Evolutionary conservation across 2,329 filamentous ascomycete species (phyloP).

Genomic region (Hypomyces rosellus): DNA sequence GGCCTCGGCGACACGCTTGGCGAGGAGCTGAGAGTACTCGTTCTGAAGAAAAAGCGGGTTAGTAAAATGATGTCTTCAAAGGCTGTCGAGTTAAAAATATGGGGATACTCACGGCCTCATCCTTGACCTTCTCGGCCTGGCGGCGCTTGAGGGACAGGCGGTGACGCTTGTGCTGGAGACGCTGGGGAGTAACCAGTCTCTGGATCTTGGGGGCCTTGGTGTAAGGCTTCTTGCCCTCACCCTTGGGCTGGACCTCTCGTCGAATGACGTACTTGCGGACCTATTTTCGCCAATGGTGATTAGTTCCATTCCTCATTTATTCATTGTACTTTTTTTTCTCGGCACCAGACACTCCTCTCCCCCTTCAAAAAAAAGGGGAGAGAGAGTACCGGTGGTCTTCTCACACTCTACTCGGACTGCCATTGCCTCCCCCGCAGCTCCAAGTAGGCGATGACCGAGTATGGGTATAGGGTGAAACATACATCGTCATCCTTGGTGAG

Average conservation of each 20-base stretch:
- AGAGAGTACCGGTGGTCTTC: slow-evolving; percentile 23
- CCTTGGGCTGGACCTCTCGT: slow-evolving; percentile 94
- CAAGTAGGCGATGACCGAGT: slow-evolving; percentile 65
- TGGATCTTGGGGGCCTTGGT: slow-evolving; percentile 99
- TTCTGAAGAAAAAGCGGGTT: slow-evolving; percentile 55
- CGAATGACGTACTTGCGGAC: slow-evolving; percentile 99
- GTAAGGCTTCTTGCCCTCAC: slow-evolving; percentile 95
- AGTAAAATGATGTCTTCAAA: not conserved
- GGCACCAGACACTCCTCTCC: slow-evolving; percentile 4
- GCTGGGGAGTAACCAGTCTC: slow-evolving; percentile 98
- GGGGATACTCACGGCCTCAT: slow-evolving; percentile 78
- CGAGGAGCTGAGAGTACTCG: slow-evolving; percentile 93
- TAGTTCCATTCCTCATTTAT: slow-evolving; percentile 26
- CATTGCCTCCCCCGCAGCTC: slow-evolving; percentile 38
- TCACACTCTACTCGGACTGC: slow-evolving; percentile 56
- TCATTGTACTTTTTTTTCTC: slow-evolving; percentile 17
- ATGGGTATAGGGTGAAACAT: slow-evolving; percentile 57
- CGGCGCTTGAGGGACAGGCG: slow-evolving; percentile 96
- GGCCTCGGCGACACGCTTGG: slow-evolving; percentile 95
- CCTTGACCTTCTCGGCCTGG: slow-evolving; percentile 93
- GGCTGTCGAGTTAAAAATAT: not conserved
- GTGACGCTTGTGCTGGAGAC: slow-evolving; percentile 99
- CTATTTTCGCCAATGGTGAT: slow-evolving; percentile 44
- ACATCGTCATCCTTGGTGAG: slow-evolving; percentile 99
- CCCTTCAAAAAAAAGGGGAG: not conserved